These are phyloP conservation scores for Sordariomycetes sp. DNA, from an alignment of 2,329 filamentous ascomycete species.

Conservation along the genomic window DNA sequence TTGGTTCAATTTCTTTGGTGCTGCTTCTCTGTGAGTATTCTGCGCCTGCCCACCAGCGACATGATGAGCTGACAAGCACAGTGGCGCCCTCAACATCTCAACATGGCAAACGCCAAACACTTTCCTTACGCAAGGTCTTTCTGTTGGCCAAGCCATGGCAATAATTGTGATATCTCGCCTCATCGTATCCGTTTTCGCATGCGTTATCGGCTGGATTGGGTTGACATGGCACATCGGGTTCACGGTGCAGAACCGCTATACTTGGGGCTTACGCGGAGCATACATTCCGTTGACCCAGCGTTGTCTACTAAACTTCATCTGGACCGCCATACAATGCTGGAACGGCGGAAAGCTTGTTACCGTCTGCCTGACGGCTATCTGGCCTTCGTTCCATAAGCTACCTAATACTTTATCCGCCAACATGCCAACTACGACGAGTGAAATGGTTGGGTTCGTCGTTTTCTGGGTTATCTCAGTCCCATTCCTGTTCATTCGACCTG, in stretches of 20 bases:
- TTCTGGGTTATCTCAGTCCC: slow-evolving; percentile 41
- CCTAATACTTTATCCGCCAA: slow-evolving; percentile 32
- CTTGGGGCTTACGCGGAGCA: slow-evolving; percentile 35
- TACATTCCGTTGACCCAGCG: slow-evolving; percentile 38
- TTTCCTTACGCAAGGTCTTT: slow-evolving; percentile 36
- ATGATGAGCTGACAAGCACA: slow-evolving; percentile 1
- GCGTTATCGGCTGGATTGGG: slow-evolving; percentile 35
- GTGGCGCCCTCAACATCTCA: slow-evolving; percentile 13
- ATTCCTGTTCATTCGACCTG: slow-evolving; percentile 36
- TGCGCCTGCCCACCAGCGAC: background rate
- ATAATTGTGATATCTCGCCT: slow-evolving; percentile 33
- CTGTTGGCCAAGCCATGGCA: slow-evolving; percentile 35
- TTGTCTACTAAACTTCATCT: slow-evolving; percentile 39
- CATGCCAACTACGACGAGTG: slow-evolving; percentile 26
- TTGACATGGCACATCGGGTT: slow-evolving; percentile 41
- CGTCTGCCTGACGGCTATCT: slow-evolving; percentile 6
- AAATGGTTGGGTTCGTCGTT: slow-evolving; percentile 39
- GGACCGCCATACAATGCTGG: slow-evolving; percentile 36
- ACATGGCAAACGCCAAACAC: slow-evolving; percentile 39
- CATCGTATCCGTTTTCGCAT: slow-evolving; percentile 30
- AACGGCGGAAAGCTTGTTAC: slow-evolving; percentile 21
- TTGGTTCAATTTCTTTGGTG: slow-evolving; percentile 33
- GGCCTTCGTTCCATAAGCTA: slow-evolving; percentile 29
- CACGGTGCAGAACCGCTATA: slow-evolving; percentile 37
- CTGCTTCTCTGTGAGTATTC: slow-evolving; percentile 23